These are phyloP conservation scores for Chamaecyparis obtusa DNA, from an alignment of 75 land plant species.

Conservation along the genomic window DNA sequence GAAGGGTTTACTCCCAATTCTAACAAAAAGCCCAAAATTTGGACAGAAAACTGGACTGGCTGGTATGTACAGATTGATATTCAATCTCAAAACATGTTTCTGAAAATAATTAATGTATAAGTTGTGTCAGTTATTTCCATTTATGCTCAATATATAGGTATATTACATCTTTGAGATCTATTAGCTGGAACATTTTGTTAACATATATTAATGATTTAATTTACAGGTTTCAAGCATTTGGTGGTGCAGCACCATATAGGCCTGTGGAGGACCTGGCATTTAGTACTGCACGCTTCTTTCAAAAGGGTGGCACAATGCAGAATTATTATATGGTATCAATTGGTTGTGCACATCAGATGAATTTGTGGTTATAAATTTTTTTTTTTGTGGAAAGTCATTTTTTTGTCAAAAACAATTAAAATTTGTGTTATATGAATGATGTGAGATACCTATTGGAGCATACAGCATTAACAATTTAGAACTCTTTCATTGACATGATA, in stretches of 20 bases:
- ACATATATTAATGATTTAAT: not conserved
- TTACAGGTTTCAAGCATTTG: conserved; percentile 77
- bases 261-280: conserved; percentile 83
- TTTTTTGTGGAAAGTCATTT: not conserved
- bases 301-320: conserved; percentile 72
- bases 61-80: conserved; percentile 50
- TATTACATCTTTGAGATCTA: not conserved
- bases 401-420: not conserved
- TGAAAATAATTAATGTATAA: not conserved
- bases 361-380: not conserved
- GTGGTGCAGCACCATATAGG: conserved; percentile 59
- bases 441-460: not conserved
- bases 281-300: conserved; percentile 83
- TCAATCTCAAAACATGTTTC: not conserved
- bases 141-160: not conserved
- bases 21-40: conserved; percentile 51
- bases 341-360: not conserved
- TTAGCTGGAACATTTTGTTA: not conserved
- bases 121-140: not conserved
- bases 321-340: conserved; percentile 88
- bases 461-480: not conserved
- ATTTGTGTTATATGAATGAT: not conserved
- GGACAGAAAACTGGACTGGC: conserved; percentile 88
- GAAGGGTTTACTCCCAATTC: conserved; percentile 75
- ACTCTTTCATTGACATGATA: not conserved